Base-by-base conservation (phyloP, 2,329 filamentous ascomycete genomes). In the Aspergillus fijiensis region DNA sequence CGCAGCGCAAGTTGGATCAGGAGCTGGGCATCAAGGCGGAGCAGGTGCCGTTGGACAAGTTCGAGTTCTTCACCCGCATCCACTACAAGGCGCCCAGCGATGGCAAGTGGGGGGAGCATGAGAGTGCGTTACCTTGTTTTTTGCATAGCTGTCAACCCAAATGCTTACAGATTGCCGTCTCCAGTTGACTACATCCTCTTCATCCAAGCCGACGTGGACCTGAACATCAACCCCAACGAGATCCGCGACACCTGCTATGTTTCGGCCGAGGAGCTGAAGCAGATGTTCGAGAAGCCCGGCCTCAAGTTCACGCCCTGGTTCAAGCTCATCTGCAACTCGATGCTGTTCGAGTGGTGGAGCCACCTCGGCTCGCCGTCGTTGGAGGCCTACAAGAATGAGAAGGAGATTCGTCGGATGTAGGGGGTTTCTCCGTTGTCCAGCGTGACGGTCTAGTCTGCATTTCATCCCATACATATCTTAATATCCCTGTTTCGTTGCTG, bases 291-390 rank as follows among this genome's bases (percentile, higher is more conserved):
- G 70, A 89, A 97, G 72, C 86, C 89, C 3, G 83, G 79, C 56
- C 83, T 96, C 69, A 90, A 89, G 70, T 98, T 98, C 77, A 99
- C 95, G 0, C 95, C 95, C 1, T 99, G 95, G 95, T 99, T 99
- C 83, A 96, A 96, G 84, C 88, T 99, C 68, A 98, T 99, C 73
- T 99, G 95, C 84, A 85, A 98, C 77, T 92, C 91, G 52, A 93
- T 98, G 91, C 85, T 99, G 48, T 99, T 96, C 71, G 89, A 97
- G 77, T 99, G 95, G 95, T 99, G 95, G 95, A 82, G 88, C 72
- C 87, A 90, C 78, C 85, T 98, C 59, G 89, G 76, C 50, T 74
- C 95, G 68, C 81, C 85, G 25, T 90, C 90, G 10, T 82, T 98
- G 67, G 90, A 96, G 62, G 89, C 91, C 79, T 96, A 94, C 79